These are phyloP conservation scores for Sporothrix variecibatus DNA, from an alignment of 2,329 filamentous ascomycete species.

Conservation along the genomic window DNA sequence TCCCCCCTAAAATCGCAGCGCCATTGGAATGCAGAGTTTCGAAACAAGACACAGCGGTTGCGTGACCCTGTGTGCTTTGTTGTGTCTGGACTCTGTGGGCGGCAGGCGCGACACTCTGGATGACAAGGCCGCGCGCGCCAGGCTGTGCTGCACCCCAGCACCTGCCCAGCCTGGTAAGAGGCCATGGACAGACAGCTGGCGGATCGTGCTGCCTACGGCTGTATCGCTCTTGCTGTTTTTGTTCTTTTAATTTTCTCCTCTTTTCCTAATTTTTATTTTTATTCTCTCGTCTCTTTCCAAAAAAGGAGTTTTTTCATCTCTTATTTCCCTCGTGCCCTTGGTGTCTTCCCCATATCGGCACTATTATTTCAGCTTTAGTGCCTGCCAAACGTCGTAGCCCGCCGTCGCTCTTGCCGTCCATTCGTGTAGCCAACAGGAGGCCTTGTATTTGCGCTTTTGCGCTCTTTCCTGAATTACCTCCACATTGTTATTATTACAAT, in stretches of 20 bases:
- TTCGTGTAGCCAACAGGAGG: not conserved
- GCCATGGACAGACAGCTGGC: not conserved
- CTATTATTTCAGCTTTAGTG: not conserved
- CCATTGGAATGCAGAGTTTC: not conserved
- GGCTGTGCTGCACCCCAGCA: not conserved
- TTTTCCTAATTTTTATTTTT: not conserved
- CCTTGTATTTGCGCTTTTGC: not conserved
- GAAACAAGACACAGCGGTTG: not conserved
- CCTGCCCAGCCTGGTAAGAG: constrained; percentile 14
- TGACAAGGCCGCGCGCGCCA: not conserved
- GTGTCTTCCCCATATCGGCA: not conserved
- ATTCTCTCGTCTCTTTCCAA: no score
- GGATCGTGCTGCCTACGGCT: not conserved
- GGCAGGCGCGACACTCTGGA: not conserved
- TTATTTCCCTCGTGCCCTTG: not conserved
- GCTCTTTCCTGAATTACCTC: not conserved
- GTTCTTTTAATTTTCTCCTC: not conserved
- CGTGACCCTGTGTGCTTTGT: not conserved
- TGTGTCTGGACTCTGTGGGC: not conserved
- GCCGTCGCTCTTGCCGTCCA: not conserved
- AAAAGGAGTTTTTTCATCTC: not conserved
- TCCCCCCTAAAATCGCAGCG: not conserved
- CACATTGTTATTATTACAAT: not conserved
- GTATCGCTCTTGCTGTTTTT: not conserved
- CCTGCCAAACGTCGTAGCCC: not conserved